These are phyloP conservation scores for Arbutus unedo DNA, from an alignment of 148 eudicot species.

Conservation along the genomic window DNA sequence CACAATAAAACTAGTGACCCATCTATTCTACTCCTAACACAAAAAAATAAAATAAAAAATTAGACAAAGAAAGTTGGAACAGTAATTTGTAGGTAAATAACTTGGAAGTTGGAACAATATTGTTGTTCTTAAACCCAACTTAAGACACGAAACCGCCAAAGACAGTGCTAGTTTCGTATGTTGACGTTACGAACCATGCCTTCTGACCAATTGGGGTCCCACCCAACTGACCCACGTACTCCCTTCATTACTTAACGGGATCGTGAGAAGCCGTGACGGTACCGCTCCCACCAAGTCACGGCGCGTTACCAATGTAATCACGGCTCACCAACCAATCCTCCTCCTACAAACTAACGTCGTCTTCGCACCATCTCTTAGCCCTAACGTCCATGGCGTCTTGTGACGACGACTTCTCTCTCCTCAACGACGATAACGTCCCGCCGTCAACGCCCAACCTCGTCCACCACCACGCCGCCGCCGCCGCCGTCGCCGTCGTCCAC, in stretches of 20 bases:
- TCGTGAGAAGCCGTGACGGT: conserved; percentile 46
- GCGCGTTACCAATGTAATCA: conserved; percentile 16
- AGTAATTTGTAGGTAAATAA: too few species aligned
- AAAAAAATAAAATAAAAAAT: too few species aligned
- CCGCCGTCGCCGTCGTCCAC: conserved; percentile 27
- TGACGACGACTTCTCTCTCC: conserved; percentile 89
- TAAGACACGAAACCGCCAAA: too few species aligned
- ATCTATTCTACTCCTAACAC: too few species aligned
- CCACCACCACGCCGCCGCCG: conserved; percentile 31
- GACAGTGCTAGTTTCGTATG: too few species aligned
- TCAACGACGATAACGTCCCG: conserved; percentile 41
- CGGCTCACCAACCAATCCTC: conserved; percentile 18
- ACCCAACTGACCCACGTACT: conserved; percentile 8
- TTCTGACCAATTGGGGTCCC: neutral
- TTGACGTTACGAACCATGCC: neutral
- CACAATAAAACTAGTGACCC: too few species aligned
- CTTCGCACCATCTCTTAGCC: conserved; percentile 34
- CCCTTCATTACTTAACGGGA: conserved; percentile 23
- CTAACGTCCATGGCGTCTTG: conserved; percentile 79
- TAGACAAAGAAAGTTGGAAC: too few species aligned
- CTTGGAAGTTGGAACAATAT: too few species aligned
- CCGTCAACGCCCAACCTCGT: conserved; percentile 29
- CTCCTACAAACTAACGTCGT: conserved; percentile 54
- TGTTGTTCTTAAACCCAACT: too few species aligned
- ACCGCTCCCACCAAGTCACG: conserved; percentile 17